Evolutionary conservation across 208 protist genomes (phyloP), one percentile per base, ranked within the genome.

Genomic region (Polymyxa betae): DNA sequence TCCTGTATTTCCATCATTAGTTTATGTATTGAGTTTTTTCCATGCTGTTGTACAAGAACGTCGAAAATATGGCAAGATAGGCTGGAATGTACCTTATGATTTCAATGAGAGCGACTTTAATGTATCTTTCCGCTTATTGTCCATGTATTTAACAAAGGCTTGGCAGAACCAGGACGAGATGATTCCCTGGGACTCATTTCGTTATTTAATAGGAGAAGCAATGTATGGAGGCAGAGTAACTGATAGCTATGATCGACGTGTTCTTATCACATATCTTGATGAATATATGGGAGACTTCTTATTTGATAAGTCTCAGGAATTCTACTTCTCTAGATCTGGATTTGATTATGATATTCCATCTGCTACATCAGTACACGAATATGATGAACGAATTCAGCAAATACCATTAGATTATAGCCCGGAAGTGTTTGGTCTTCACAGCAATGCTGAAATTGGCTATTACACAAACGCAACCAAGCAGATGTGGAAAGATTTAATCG

Each of bases 271-370:
- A 38, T 99, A 99, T 93, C 93, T 99, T 5, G 96, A 99, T 89
- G 98, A 99, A 95, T 99, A 99, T 95, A 97, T 99, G 93, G 98
- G 98, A 60, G 98, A 99, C 93, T 99, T 99, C 93, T 94, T 99
- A 43, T 99, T 99, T 93, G 98, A 99, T 93, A 96, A 96, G 66
- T 99, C 98, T 95, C 98, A 99, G 94, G 95, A 97, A 29, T 99
- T 82, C 94, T 99, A 99, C 94, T 99, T 97, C 93, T 87, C 93
- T n/a, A 88, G 93, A 38, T 93, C 93, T 1, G 93, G 95, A 16
- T 95, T 96, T 12, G 95, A 97, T 91, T 99, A 99, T 93, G 94
- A 93, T 90, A 94, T 98, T 90, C 97, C 97, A 44, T 44, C 94
- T 41, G 93, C 92, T 52, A 93, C 96, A 0, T 95, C 94, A 20